Base-by-base conservation (phyloP, 352 stramenopile genomes). In the Phytophthora cactorum region DNA sequence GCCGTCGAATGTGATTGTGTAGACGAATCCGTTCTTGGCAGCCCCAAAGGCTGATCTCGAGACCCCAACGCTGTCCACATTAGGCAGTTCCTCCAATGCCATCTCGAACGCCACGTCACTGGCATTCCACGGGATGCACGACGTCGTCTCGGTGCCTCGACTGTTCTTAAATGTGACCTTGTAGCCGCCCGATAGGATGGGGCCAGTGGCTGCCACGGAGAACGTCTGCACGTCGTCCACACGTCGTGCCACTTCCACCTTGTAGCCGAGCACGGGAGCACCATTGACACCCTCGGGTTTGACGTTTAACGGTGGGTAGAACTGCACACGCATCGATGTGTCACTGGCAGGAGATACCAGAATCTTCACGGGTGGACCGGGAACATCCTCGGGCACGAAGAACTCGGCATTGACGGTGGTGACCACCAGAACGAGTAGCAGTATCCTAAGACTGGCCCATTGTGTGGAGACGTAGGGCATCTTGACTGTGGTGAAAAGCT, bases 191-290 rank as follows among this genome's bases (percentile, higher is more conserved):
- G n/a, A n/a, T n/a, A n/a, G n/a, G n/a, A n/a, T n/a, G n/a, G n/a
- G n/a, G n/a, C n/a, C n/a, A n/a, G n/a, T n/a, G n/a, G n/a, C n/a
- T n/a, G n/a, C n/a, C n/a, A n/a, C n/a, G n/a, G n/a, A n/a, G n/a
- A n/a, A n/a, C n/a, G n/a, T n/a, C n/a, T n/a, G n/a, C n/a, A n/a
- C n/a, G n/a, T n/a, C n/a, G n/a, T n/a, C n/a, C n/a, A n/a, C n/a
- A n/a, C n/a, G n/a, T n/a, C n/a, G 91, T 7, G 87, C 85, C 34
- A 95, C 64, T 41, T 95, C 85, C 54, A 95, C 80, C 46, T 87
- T 90, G 71, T 95, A 95, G 0, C 85, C 85, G 10, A 95, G 64
- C 44, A 95, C 82, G 1, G 85, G 85, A 1, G 83, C 82, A 17
- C 84, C 83, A 58, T 90, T 90, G 63, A 84, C 79, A 32, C 81